Percentiles rank a stretch among this genome's conserved stretches.
These are phyloP conservation scores for Cystofilobasidium capitatum DNA, from an alignment of 768 basidiomycete genomes.

Conservation along the genomic window DNA sequence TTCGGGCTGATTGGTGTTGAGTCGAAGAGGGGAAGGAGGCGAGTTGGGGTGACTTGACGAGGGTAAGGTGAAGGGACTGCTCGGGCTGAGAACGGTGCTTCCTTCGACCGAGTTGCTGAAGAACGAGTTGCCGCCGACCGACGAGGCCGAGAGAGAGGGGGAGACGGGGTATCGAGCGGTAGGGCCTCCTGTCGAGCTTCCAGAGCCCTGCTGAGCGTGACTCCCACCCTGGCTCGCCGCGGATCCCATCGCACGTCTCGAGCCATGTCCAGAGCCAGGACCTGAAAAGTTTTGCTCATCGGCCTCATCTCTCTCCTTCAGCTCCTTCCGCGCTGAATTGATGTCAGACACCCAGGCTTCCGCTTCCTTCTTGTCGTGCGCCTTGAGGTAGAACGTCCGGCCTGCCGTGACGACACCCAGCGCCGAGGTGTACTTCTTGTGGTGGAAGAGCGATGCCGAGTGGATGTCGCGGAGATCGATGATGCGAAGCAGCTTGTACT, in stretches of 20 bases:
- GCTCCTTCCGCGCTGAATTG: conserved; percentile 59
- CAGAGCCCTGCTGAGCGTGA: too few species aligned
- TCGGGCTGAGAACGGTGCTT: too few species aligned
- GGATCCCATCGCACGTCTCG: not conserved
- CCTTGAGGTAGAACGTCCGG: conserved; percentile 85
- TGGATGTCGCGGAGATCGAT: conserved; percentile 82
- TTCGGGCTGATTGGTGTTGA: conserved; percentile 11
- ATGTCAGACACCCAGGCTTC: conserved; percentile 74
- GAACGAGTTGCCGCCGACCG: not conserved
- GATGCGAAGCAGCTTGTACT: conserved; percentile 82
- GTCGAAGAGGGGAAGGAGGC: conserved; percentile 5
- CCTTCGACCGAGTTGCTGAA: conserved; percentile 1
- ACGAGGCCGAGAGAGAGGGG: conserved; percentile 10
- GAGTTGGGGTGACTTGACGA: not conserved
- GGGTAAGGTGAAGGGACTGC: not conserved
- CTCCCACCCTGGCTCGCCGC: too few species aligned
- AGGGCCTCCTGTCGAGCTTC: conserved; percentile 7
- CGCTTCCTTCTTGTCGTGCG: conserved; percentile 60
- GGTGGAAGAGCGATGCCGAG: conserved; percentile 70
- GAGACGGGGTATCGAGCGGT: conserved; percentile 9
- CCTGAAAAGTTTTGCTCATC: conserved; percentile 18
- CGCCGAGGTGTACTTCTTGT: conserved; percentile 80
- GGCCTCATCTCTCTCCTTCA: conserved; percentile 43
- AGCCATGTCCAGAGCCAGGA: not conserved
- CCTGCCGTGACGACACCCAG: conserved; percentile 85